phyloP scores from a whole-genome alignment of 345 rosid species.

The Salix exigua region DNA sequence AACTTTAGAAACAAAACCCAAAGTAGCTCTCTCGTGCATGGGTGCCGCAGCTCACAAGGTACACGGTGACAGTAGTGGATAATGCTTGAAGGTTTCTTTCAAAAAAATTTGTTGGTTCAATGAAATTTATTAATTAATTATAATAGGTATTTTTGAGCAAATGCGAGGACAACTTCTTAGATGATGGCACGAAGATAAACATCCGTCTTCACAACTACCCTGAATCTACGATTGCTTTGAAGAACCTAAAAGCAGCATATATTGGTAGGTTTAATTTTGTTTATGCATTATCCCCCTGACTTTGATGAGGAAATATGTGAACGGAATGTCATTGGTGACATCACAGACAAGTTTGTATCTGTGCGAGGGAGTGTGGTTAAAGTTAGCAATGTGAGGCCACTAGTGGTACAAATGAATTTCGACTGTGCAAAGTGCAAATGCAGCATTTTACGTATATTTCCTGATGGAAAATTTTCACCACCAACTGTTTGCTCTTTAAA shows the following conservation, averaged over 20 bases:
- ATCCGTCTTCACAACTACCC: conserved; percentile 75
- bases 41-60: conserved; percentile 89
- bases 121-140: not conserved
- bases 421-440: conserved; percentile 74
- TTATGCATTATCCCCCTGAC: not conserved
- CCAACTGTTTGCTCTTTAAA: conserved; percentile 59
- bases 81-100: not conserved
- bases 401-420: conserved; percentile 68
- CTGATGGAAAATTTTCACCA: conserved; percentile 90
- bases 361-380: conserved; percentile 84
- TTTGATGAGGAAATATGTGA: not conserved
- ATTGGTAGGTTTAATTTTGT: conserved; percentile 53
- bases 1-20: conserved; percentile 66
- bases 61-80: not conserved
- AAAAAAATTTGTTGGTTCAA: not conserved
- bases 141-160: conserved; percentile 17
- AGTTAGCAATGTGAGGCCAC: conserved; percentile 84
- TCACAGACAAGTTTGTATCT: conserved; percentile 86
- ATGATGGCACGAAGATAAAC: conserved; percentile 53
- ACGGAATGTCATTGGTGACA: conserved; percentile 13
- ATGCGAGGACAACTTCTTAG: conserved; percentile 36
- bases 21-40: conserved; percentile 67
- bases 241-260: conserved; percentile 88
- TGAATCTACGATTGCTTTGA: conserved; percentile 74
- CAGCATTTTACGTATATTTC: conserved; percentile 53